Percentiles rank a stretch among this genome's conserved stretches.
Conservation (phyloP, 192 early-diverging fungal species). For the Mortierella antarctica region DNA sequence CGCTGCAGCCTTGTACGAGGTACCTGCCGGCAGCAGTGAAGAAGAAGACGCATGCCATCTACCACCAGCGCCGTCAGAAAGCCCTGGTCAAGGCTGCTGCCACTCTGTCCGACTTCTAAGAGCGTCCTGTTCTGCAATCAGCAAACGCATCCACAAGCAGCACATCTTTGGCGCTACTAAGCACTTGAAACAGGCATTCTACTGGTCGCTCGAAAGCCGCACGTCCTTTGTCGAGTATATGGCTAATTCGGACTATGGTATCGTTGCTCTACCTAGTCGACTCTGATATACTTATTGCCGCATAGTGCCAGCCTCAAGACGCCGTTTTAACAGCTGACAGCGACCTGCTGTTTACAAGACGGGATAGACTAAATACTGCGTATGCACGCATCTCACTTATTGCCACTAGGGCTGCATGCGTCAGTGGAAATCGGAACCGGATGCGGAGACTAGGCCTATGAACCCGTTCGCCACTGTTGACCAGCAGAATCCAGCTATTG, state of each 20-base stretch:
- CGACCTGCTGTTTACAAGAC: conserved; percentile 16
- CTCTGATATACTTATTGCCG: conserved; percentile 13
- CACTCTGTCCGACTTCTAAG: conserved; percentile 7
- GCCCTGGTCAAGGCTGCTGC: conserved; percentile 2
- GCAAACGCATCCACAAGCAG: not conserved
- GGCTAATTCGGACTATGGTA: conserved; percentile 4
- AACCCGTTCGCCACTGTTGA: conserved; percentile 12
- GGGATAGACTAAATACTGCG: no score
- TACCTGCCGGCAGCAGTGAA: no score
- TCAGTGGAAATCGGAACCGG: not conserved
- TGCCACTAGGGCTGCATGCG: conserved; percentile 13
- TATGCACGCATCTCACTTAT: not conserved
- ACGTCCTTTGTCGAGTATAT: conserved; percentile 20
- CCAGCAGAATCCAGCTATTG: conserved; percentile 5
- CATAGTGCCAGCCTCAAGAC: conserved; percentile 3
- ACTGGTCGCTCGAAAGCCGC: conserved; percentile 15
- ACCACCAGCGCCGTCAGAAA: conserved; percentile 1
- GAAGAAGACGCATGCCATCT: not conserved
- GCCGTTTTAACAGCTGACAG: conserved; percentile 5
- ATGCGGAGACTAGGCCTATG: not conserved
- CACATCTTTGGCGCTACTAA: conserved; percentile 12
- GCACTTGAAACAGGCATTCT: conserved; percentile 9
- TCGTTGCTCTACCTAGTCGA: conserved; percentile 2
- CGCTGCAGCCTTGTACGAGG: not conserved
- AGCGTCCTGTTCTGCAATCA: not conserved